These are phyloP conservation scores for Tricholoma sp. DNA, from an alignment of 768 basidiomycete genomes.

Conservation along the genomic window DNA sequence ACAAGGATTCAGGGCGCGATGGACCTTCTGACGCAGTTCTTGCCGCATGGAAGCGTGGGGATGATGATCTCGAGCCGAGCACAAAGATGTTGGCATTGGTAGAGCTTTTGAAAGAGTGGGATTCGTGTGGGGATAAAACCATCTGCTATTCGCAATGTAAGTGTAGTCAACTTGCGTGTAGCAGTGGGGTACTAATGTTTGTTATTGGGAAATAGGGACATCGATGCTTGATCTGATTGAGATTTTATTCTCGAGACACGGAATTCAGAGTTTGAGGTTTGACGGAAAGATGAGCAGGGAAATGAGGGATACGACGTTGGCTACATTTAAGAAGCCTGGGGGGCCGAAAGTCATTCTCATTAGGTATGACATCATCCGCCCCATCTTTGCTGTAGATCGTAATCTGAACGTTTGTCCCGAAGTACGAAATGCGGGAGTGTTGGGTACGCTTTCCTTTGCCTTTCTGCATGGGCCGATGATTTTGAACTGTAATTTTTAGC, in stretches of 20 bases:
- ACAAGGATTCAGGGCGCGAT: slow-evolving; percentile 7
- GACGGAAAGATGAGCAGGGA: slow-evolving; percentile 64
- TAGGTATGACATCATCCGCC: slow-evolving; percentile 35
- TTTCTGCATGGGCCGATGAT: background rate
- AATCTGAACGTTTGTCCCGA: background rate
- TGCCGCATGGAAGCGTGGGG: slow-evolving; percentile 53
- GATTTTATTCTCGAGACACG: slow-evolving; percentile 52
- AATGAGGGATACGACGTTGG: slow-evolving; percentile 44
- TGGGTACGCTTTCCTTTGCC: slow-evolving; percentile 29
- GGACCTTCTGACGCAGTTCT: slow-evolving; percentile 40
- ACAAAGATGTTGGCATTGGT: slow-evolving; percentile 63
- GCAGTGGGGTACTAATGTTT: background rate
- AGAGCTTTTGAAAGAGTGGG: slow-evolving; percentile 53
- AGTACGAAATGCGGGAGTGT: slow-evolving; percentile 69
- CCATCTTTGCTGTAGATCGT: background rate
- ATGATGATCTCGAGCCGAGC: slow-evolving; percentile 59
- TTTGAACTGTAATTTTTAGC: slow-evolving; percentile 15
- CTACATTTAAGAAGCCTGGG: slow-evolving; percentile 47
- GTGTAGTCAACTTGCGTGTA: slow-evolving; percentile 11
- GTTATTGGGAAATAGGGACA: slow-evolving; percentile 45
- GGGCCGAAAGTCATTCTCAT: slow-evolving; percentile 64
- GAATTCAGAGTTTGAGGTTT: slow-evolving; percentile 53
- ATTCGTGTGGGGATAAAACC: slow-evolving; percentile 58
- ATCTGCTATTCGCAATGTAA: slow-evolving; percentile 69
- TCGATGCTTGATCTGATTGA: slow-evolving; percentile 67